Evolutionary conservation across 169 alveolate genomes (phyloP).

Genomic region (Eimeria acervulina): DNA sequence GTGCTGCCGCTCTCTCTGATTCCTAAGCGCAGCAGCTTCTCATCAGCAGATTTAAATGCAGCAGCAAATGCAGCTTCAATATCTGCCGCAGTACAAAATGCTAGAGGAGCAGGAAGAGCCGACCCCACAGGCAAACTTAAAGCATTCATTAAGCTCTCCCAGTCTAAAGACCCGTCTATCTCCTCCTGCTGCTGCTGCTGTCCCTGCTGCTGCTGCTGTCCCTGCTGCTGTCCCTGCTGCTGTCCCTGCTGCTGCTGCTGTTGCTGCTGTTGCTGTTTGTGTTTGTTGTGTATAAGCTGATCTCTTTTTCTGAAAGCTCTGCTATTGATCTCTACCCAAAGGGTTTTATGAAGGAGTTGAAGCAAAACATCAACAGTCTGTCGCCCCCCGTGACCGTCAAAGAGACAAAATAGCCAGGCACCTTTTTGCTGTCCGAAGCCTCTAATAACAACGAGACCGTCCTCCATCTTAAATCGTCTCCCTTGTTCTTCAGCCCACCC

Average conservation of each 20-base stretch:
- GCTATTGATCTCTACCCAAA: background rate
- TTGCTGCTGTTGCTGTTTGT: too few relatives aligned
- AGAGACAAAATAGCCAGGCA: constrained; percentile 53
- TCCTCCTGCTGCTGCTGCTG: too few relatives aligned
- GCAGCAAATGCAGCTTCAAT: too few relatives aligned
- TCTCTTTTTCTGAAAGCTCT: constrained; percentile 21
- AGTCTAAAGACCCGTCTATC: background rate
- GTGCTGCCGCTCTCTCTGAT: constrained; percentile 70
- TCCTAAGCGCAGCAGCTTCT: constrained; percentile 31
- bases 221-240: too few relatives aligned
- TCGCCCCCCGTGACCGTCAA: constrained; percentile 83
- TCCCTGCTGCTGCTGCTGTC: too few relatives aligned
- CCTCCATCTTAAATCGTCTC: constrained; percentile 78
- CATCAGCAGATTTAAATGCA: constrained; percentile 36
- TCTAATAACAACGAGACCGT: constrained; percentile 23
- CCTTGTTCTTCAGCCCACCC: constrained; percentile 84
- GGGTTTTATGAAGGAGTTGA: constrained; percentile 26
- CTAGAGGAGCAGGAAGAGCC: constrained; percentile 24
- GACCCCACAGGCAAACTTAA: background rate
- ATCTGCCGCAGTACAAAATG: constrained; percentile 33
- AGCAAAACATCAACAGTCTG: constrained; percentile 29
- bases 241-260: too few relatives aligned
- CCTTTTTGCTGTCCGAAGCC: constrained; percentile 25
- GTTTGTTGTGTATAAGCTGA: too few relatives aligned
- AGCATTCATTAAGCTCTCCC: background rate